phyloP scores from a whole-genome alignment of 768 basidiomycete species.

The Agrocybe chaxingu region DNA sequence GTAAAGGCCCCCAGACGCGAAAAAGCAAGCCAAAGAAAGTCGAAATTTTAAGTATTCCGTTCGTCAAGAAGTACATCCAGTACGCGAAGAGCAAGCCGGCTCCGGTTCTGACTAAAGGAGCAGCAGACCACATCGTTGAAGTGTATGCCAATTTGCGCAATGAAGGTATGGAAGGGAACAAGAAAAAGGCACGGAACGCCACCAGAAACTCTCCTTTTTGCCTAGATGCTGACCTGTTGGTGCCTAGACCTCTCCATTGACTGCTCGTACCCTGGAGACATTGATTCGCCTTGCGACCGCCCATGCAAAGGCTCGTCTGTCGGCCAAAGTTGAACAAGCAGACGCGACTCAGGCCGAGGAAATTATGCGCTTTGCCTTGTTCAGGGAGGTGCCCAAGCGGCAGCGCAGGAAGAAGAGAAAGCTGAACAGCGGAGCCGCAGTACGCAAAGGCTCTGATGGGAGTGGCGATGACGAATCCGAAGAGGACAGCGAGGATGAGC shows the following conservation, averaged over 20 bases:
- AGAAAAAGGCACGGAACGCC: constrained; percentile 63
- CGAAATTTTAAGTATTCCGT: constrained; percentile 88
- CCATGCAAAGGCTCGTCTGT: constrained; percentile 93
- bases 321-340: constrained; percentile 73
- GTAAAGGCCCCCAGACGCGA: constrained; percentile 45
- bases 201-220: constrained; percentile 7
- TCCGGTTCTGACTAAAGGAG: constrained; percentile 87
- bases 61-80: constrained; percentile 98
- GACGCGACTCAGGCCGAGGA: constrained; percentile 92
- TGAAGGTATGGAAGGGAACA: constrained; percentile 86
- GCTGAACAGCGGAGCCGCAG: constrained; percentile 65
- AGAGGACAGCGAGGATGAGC: constrained; percentile 43
- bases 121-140: constrained; percentile 90
- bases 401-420: constrained; percentile 82
- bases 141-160: constrained; percentile 92
- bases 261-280: constrained; percentile 97
- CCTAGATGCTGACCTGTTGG: constrained; percentile 10
- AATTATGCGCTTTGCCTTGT: constrained; percentile 95
- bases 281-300: constrained; percentile 97
- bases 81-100: constrained; percentile 89
- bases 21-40: constrained; percentile 60
- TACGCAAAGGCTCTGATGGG: constrained; percentile 41
- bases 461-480: constrained; percentile 40
- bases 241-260: constrained; percentile 88
- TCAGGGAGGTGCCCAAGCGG: constrained; percentile 93